Conservation (phyloP, 306 rosid genomes). For the Dalbergia cultrata region DNA sequence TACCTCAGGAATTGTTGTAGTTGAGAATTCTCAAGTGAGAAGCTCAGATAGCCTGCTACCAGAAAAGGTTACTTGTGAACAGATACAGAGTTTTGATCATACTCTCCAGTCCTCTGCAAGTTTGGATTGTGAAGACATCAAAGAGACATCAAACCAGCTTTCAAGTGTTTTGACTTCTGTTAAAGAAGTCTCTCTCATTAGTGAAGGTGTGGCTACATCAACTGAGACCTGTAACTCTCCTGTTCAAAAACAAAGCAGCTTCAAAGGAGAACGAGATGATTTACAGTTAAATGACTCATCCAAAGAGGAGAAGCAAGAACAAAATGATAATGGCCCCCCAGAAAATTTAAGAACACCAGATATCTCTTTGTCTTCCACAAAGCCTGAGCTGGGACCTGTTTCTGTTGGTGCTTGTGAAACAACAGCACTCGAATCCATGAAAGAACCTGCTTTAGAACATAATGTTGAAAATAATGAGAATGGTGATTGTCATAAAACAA, state of each 20-base stretch:
- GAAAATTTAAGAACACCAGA: conserved; percentile 59
- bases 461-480: conserved; percentile 52
- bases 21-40: conserved; percentile 53
- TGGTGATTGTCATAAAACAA: conserved; percentile 42
- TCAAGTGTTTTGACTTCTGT: conserved; percentile 46
- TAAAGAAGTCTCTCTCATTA: conserved; percentile 55
- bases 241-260: conserved; percentile 50
- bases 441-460: conserved; percentile 55
- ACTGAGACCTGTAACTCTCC: conserved; percentile 50
- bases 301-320: conserved; percentile 60
- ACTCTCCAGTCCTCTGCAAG: conserved; percentile 43
- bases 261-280: conserved; percentile 51
- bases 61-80: conserved; percentile 53
- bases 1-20: conserved; percentile 43
- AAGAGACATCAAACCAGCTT: conserved; percentile 62
- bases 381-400: conserved; percentile 54
- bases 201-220: conserved; percentile 55
- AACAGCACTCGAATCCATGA: conserved; percentile 46
- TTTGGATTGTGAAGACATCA: conserved; percentile 53
- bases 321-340: conserved; percentile 50
- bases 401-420: conserved; percentile 53
- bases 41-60: conserved; percentile 46
- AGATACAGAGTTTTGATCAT: conserved; percentile 46
- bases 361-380: conserved; percentile 41
- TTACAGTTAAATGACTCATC: conserved; percentile 55